Base-by-base conservation (phyloP, 1,284 basidiomycete species). In the Stygiomarasmius scandens region DNA sequence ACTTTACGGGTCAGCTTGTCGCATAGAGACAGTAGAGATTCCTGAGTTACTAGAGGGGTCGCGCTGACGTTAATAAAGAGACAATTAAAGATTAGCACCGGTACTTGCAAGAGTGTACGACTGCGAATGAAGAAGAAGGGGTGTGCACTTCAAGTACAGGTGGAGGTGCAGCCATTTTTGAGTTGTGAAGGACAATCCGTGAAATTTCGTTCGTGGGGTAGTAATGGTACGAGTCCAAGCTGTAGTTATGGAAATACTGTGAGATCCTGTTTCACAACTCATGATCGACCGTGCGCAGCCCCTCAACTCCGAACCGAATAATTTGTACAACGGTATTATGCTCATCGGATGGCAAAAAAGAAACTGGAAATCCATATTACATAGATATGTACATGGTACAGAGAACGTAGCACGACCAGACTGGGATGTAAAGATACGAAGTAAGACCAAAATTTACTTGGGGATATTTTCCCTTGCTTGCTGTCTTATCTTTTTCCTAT, bases 401-500 rank as follows among this genome's bases (percentile, higher is more conserved):
- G 32, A 34, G 14, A 8, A 34, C 8, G 14, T n/a, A 32, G 29
- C 12, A 32, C 29, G n/a, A 25, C 52, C 20, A 54, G 47, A 47
- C 16, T 36, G 47, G 49, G 27, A 61, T 55, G 44, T 24, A 45
- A 64, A 62, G 45, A 45, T 36, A 50, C 25, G 46, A 47, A 41
- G 44, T 53, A 54, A 43, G 20, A 55, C 11, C 23, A 41, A 43
- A 58, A 50, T 58, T 50, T 80, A 94, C 77, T 93, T 93, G 6
- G 91, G 89, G 65, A 89, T 76, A 69, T 95, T 92, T 63, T 96
- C 93, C 63, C 88, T 80, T 2, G 94, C 94, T 73, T 96, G 94
- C 58, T 84, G 81, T 66, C 84, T 85, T 60, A 96, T 85, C 67
- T 86, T 81, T 69, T 87, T 84, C 72, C 90, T 93, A 63, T 24